Base-by-base conservation (phyloP, 306 rosid genomes). In the Trifolium fragiferum region DNA sequence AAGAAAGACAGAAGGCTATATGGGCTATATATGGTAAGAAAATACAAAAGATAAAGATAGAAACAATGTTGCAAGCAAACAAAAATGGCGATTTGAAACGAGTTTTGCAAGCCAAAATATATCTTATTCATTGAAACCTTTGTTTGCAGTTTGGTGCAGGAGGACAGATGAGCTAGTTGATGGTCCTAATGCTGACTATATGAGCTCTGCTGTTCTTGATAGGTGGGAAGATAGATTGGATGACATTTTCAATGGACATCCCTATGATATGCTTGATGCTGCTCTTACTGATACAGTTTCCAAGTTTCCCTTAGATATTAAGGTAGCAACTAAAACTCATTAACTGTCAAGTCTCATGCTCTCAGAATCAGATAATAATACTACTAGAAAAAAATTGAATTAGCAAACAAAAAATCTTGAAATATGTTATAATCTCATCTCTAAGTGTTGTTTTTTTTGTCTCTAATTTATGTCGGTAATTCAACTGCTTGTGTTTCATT, bases 161-260 rank as follows among this genome's bases (percentile, higher is more conserved):
- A 89, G 98, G 76, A 89, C 97, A 32, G 98, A 93, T 83, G 96
- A 91, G 41, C 78, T 91, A 10, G 96, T 93, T 27, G 96, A 93
- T 49, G 96, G 93, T 37, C 98, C 98, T 2, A 90, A 93, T 55
- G 89, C 98, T 4, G 87, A 1, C 1, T 76, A 81, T 68, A 88
- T 88, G 93, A 88, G 80, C 84, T 77, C 89, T 23, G 70, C 80
- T 68, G 98, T 87, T 81, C 98, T 93, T 73, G 91, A 91, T 77
- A 51, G 96, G n/a, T 93, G 98, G 96, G 97, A 93, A 84, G 85
- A 88, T 49, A 86, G 93, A 75, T 82, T 93, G 19, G 70, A 89
- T 66, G 87, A 91, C 53, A 85, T 89, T 73, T 93, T 91, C 65
- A 75, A 86, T 25, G 97, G 93, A 76, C 75, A 68, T 3, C 98